Conservation (phyloP, 805 yeast genomes). For the Candida nonsorbophila region DNA sequence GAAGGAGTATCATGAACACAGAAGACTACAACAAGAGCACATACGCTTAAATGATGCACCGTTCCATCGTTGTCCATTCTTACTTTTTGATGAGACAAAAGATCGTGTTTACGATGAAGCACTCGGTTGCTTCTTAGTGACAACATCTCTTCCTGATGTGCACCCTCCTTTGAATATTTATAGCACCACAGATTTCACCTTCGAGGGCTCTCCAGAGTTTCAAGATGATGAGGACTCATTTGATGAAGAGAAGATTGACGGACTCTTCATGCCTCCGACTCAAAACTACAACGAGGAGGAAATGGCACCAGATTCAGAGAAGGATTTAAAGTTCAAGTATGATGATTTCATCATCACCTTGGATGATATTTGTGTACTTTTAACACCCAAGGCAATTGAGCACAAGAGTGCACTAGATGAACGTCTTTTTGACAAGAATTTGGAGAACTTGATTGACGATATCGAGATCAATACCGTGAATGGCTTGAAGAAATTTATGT, state of each 20-base stretch:
- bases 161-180: slow-evolving; percentile 50
- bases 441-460: slow-evolving; percentile 53
- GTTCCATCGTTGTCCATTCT: slow-evolving; percentile 71
- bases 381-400: slow-evolving; percentile 42
- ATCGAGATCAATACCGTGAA: slow-evolving; percentile 58
- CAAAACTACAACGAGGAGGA: slow-evolving; percentile 23
- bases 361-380: slow-evolving; percentile 41
- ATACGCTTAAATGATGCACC: slow-evolving; percentile 73
- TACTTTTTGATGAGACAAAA: slow-evolving; percentile 49
- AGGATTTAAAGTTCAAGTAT: slow-evolving; percentile 40
- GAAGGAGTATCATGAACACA: slow-evolving; percentile 41
- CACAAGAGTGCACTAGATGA: slow-evolving; percentile 32
- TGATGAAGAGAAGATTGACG: not conserved
- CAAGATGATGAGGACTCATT: not conserved
- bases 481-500: slow-evolving; percentile 30
- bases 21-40: slow-evolving; percentile 58
- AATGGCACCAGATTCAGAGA: slow-evolving; percentile 22
- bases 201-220: not conserved
- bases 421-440: slow-evolving; percentile 28
- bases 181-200: not conserved
- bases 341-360: slow-evolving; percentile 53
- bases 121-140: slow-evolving; percentile 51
- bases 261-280: slow-evolving; percentile 15
- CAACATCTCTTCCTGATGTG: slow-evolving; percentile 59
- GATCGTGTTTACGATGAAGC: slow-evolving; percentile 43